phyloP scores from a whole-genome alignment of 768 basidiomycete species.

The Lepiota venenata region DNA sequence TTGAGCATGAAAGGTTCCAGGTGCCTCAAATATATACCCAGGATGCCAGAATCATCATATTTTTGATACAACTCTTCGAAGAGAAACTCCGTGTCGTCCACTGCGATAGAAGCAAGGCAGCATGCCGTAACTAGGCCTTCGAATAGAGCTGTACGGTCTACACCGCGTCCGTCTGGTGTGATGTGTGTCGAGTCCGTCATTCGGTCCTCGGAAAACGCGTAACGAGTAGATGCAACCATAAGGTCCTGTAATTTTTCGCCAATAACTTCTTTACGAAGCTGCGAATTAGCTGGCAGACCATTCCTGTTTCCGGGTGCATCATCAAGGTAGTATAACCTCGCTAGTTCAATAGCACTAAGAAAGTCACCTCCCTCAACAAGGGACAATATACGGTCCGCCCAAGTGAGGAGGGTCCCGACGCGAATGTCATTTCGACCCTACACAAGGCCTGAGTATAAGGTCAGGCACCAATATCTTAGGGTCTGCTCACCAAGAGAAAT shows the following conservation, averaged over 20 bases:
- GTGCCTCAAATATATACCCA: conserved; percentile 76
- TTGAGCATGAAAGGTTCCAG: conserved; percentile 82
- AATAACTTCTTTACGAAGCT: conserved; percentile 59
- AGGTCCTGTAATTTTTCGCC: conserved; percentile 76
- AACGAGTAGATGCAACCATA: conserved; percentile 83
- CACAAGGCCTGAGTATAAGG: conserved; percentile 6
- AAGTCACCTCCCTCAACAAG: conserved; percentile 87
- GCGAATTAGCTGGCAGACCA: conserved; percentile 69
- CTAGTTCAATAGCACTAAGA: conserved; percentile 83
- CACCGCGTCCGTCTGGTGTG: conserved; percentile 81
- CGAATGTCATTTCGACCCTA: conserved; percentile 65
- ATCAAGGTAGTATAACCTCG: conserved; percentile 77
- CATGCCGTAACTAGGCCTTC: conserved; percentile 81
- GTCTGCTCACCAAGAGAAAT: conserved; percentile 73
- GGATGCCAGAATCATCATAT: conserved; percentile 82
- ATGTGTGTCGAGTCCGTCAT: conserved; percentile 87
- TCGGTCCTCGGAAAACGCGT: conserved; percentile 93
- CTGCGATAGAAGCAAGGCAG: conserved; percentile 74
- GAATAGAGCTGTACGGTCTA: conserved; percentile 88
- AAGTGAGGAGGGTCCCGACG: conserved; percentile 86
- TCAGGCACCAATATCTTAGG: background rate
- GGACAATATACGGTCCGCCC: conserved; percentile 90
- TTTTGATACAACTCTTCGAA: conserved; percentile 93
- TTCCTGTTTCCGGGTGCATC: conserved; percentile 84
- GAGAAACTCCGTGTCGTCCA: conserved; percentile 80